Evolutionary conservation across 164 flowering plant genomes (phyloP), one percentile per base, ranked within the genome.

Genomic region (Vitis cinerea): DNA sequence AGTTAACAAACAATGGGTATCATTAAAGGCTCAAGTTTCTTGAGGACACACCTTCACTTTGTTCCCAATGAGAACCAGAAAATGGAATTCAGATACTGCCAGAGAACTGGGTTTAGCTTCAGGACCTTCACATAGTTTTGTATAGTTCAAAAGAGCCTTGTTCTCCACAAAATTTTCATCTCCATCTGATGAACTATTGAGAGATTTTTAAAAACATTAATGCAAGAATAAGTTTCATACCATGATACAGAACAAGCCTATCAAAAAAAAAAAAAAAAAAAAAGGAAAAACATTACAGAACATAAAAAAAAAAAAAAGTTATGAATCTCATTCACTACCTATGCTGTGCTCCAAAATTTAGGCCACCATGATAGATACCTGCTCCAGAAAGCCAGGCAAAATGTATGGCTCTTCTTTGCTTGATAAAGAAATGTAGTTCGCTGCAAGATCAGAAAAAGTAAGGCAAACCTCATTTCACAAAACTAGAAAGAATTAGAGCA

Each of bases 371-470:
- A 77, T 96, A 96, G 67, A 96, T 89, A 31, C 99, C 99, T 65
- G 97, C 97, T 77, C 99, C 99, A 79, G 99, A 96, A 74, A 96
- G 97, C 99, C 99, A 96, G 11, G 99, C 95, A 83, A 93, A 96
- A 86, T 96, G 94, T 37, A 82, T 79, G 66, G 99, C 98, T 79
- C 99, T 88, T 77, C 95, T 84, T 83, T 96, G 98, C 84, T 91
- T 91, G 75, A 96, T 96, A 79, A 83, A 96, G 83, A 96, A 91
- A 81, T 88, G 95, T 66, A 96, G 81, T 78, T 96, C 99, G 83
- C 99, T 96, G 85, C 80, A 79, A 72, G 65, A 57, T 53, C 54
- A 67, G n/a, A 19, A 48, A 55, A 54, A 44, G 19, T 47, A 66
- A 15, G 37, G 63, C 63, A 27, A 61, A 8, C 30, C 4, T 37